Base-by-base conservation (phyloP, 208 protist species). In the Porcisia deanei region DNA sequence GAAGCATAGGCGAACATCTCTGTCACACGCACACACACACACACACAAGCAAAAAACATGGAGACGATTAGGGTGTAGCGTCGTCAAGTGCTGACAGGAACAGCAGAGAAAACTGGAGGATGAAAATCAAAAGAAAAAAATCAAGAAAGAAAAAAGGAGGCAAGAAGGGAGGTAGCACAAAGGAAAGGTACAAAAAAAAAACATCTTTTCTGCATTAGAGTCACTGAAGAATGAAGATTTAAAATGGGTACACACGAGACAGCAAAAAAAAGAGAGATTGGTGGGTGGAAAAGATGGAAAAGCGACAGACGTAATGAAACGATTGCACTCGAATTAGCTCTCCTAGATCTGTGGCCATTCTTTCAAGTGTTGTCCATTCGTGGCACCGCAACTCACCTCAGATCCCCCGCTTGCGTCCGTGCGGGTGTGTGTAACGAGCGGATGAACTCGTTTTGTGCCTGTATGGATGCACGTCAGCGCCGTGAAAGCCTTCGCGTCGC, bases 221-320 rank as follows among this genome's bases (percentile, higher is more conserved):
- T 30, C 30, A 30, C 30, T 30, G 30, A 30, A 30, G 3, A 52
- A 53, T 41, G 9, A 37, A 60, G 6, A 61, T 67, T 34, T 55
- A 53, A 6, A 61, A 61, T 20, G 7, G 12, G 25, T 61, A 34
- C 25, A 73, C n/a, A 37, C 16, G 22, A 55, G 49, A 5, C 4
- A 70, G 49, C 55, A 53, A 70, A 70, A 70, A 47, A 70, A 70
- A 60, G 25, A 9, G 20, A 60, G 25, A 12, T 10, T 60, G 57
- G 57, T 5, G 14, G 57, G 39, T 6, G 41, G 6, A 61, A 61
- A 12, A 60, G 57, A 14, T 6, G 41, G 6, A 61, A 61, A 6
- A 30, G 25, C 9, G 37, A 25, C 52, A 43, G 37, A 10, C 20
- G 18, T n/a, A 12, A 71, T 10, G 5, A 55, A 16, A 75, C 7